Percentiles rank a stretch among this genome's conserved stretches.
Conservation (phyloP, 1,284 basidiomycete genomes). For the Takashimella koratensis region DNA sequence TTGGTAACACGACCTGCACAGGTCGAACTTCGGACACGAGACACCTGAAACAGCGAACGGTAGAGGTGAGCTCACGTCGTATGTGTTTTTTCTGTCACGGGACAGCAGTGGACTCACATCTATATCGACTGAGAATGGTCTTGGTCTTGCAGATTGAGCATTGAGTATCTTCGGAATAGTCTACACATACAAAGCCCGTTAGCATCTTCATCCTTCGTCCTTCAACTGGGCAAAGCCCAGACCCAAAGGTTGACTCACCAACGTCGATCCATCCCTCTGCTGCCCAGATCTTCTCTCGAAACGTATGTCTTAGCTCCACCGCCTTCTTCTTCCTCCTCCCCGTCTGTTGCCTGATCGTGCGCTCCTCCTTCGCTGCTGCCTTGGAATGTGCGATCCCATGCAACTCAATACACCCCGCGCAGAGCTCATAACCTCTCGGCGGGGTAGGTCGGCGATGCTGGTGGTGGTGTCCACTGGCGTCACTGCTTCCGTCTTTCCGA, state of each 20-base stretch:
- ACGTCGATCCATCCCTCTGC: conserved; percentile 76
- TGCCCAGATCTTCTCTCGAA: conserved; percentile 77
- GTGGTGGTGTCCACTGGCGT: not conserved
- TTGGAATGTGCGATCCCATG: conserved; percentile 70
- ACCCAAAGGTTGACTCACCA: no score
- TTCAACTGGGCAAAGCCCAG: not conserved
- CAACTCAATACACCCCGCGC: conserved; percentile 67
- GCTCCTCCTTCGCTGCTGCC: conserved; percentile 25
- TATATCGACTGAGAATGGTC: conserved; percentile 66
- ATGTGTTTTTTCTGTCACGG: no score
- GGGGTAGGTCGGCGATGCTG: not conserved
- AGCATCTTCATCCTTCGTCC: not conserved
- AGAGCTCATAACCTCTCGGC: conserved; percentile 72
- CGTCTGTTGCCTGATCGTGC: conserved; percentile 43
- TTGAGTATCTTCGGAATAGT: conserved; percentile 59
- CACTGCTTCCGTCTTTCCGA: not conserved
- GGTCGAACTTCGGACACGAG: conserved; percentile 69
- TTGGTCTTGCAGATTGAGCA: conserved; percentile 73
- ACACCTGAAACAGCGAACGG: conserved; percentile 49
- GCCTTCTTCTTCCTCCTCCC: conserved; percentile 50
- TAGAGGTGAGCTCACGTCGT: no score
- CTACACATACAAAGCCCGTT: conserved; percentile 20
- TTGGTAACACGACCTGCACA: conserved; percentile 67
- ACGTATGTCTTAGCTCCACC: conserved; percentile 73
- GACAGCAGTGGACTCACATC: conserved; percentile 57